Conservation (phyloP, 352 stramenopile genomes). For the Phytopythium montanum region DNA sequence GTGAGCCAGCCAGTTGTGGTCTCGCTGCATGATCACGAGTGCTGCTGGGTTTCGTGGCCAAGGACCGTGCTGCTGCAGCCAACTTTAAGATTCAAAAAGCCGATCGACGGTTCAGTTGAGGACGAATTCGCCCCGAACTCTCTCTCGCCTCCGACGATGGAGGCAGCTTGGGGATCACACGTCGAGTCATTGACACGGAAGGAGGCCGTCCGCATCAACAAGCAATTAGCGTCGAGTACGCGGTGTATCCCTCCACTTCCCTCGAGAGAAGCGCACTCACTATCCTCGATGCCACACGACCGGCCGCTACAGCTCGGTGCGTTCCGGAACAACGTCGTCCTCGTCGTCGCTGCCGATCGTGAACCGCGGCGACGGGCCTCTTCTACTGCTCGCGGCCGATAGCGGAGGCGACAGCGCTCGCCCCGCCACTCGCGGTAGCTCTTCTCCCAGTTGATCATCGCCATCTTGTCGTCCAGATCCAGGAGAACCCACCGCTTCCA, state of each 20-base stretch:
- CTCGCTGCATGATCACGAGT: no score
- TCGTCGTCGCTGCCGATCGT: slow-evolving; percentile 47
- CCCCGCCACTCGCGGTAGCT: neutral
- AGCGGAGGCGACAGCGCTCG: slow-evolving; percentile 17
- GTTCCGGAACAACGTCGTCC: slow-evolving; percentile 16
- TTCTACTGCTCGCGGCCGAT: slow-evolving; percentile 19
- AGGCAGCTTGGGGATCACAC: no score
- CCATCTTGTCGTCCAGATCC: neutral
- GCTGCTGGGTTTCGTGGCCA: no score
- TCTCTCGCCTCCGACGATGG: no score
- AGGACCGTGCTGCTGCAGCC: no score
- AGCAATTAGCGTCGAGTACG: no score
- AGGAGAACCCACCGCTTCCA: slow-evolving; percentile 1
- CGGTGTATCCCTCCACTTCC: neutral
- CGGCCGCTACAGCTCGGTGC: slow-evolving; percentile 10
- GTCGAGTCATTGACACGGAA: no score
- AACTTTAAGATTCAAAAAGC: no score
- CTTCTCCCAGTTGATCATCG: neutral
- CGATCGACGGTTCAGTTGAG: no score
- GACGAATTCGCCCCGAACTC: no score
- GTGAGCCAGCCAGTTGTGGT: no score
- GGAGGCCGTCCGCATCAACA: no score
- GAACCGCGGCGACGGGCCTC: slow-evolving; percentile 31
- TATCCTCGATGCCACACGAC: neutral
- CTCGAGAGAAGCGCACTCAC: neutral